Evolutionary conservation across 345 rosid species (phyloP), one percentile per base, ranked within the genome.

Genomic region (Trapa bicornis): DNA sequence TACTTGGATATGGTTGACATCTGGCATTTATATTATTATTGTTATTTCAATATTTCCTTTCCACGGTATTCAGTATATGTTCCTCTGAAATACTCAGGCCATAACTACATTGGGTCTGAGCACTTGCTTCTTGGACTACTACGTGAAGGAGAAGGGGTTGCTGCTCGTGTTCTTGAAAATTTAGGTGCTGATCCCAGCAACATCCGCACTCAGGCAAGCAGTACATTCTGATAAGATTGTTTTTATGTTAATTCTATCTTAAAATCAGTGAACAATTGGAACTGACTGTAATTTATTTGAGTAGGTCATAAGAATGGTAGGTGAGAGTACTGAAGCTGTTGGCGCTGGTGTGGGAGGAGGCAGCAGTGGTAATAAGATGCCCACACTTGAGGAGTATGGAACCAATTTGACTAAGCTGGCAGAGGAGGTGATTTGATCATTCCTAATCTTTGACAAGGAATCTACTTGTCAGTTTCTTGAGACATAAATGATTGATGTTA

Each of bases 61-160:
- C 37, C 64, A 39, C 6, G 56, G 0, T 50, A 15, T 2, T 3
- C 56, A 17, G 37, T 61, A 33, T 29, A 3, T 22, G 64, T 37
- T 70, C 52, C 65, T 32, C 43, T 73, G 64, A 56, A 41, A 73
- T 76, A 79, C 41, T 7, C 80, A 93, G 99, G 99, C 47, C 99
- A 91, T 75, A 95, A 89, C 79, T 91, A 95, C 74, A 95, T 95
- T 71, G 99, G 99, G 64, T 89, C 99, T 29, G 99, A 95, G 85
- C 99, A 95, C 76, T 82, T 95, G 75, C 91, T 95, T 71, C 96
- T 95, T 61, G 96, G 98, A 71, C 84, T 91, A 65, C 94, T 95
- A 64, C 91, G 96, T 37, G 99, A 95, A 80, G 99, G 99, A 61
- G 99, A 95, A 83, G 99, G 99, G 75, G 98, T 95, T 53, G 98